phyloP scores from a whole-genome alignment of 345 rosid genomes.

The Schrenkiella parvula region DNA sequence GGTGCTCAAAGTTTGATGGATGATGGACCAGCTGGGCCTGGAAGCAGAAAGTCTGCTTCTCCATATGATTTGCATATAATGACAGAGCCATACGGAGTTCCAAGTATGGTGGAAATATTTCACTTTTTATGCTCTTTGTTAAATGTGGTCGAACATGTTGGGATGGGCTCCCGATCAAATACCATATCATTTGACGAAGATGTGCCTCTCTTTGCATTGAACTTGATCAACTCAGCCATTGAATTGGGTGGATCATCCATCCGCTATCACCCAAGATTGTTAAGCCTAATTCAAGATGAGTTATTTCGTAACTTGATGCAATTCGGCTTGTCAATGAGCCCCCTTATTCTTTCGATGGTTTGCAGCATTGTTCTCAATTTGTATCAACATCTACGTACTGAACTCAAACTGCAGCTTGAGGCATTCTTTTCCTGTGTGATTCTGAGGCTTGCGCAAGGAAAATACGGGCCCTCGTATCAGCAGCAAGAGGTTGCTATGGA shows the following conservation, averaged over 20 bases:
- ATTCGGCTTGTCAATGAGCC: conserved; percentile 91
- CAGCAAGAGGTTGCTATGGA: conserved; percentile 99
- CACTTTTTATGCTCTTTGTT: conserved; percentile 81
- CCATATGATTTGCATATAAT: conserved; percentile 71
- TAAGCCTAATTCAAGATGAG: conserved; percentile 92
- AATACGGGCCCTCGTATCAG: conserved; percentile 84
- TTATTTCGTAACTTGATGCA: conserved; percentile 92
- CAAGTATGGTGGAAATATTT: conserved; percentile 97
- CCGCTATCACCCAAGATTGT: conserved; percentile 71
- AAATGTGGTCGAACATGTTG: conserved; percentile 74
- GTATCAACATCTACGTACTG: conserved; percentile 79
- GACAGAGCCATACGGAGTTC: conserved; percentile 93
- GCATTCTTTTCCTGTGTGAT: conserved; percentile 98
- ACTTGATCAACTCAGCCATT: conserved; percentile 89
- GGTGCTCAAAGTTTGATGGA: conserved; percentile 60
- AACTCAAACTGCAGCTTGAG: conserved; percentile 92
- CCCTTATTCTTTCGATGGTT: conserved; percentile 94
- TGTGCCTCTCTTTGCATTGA: conserved; percentile 93
- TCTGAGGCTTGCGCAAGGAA: conserved; percentile 96
- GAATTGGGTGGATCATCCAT: conserved; percentile 88
- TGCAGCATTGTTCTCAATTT: conserved; percentile 92
- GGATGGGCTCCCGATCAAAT: conserved; percentile 71
- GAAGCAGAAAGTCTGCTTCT: conserved; percentile 57
- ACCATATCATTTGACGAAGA: conserved; percentile 91
- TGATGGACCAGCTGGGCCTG: conserved; percentile 53